Percentiles rank a stretch among this genome's conserved stretches.
Evolutionary conservation across 345 rosid genomes (phyloP).

Genomic region (Aurinia saxatilis): DNA sequence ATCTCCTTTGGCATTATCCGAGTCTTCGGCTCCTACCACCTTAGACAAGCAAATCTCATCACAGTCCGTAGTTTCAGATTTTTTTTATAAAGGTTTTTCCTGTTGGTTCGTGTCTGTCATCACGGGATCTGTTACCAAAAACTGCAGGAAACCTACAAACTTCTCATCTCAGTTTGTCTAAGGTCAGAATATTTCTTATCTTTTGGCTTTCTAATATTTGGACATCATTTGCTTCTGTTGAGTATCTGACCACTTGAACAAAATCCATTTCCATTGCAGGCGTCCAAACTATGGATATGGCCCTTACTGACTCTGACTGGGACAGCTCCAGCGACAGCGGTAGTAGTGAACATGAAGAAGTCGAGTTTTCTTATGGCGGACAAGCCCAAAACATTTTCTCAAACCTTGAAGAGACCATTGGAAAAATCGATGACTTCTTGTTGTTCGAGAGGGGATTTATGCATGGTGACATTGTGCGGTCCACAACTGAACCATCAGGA

Average conservation of each 20-base stretch:
- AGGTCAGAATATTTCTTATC: constrained; percentile 17
- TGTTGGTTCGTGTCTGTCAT: constrained; percentile 1
- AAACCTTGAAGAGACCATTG: constrained; percentile 73
- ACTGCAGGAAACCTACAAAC: background rate
- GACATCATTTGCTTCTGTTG: constrained; percentile 6
- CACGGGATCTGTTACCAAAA: background rate
- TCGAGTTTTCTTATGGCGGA: constrained; percentile 47
- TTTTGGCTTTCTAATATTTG: background rate
- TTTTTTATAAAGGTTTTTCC: background rate
- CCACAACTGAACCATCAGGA: constrained; percentile 52
- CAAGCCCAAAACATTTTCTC: constrained; percentile 65
- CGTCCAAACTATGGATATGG: constrained; percentile 48
- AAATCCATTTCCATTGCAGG: constrained; percentile 26
- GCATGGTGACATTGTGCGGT: constrained; percentile 71
- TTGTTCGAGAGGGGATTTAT: constrained; percentile 70
- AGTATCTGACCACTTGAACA: constrained; percentile 4
- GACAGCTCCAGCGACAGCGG: constrained; percentile 76
- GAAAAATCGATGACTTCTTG: constrained; percentile 84
- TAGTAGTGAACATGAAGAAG: constrained; percentile 69
- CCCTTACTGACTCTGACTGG: constrained; percentile 73
- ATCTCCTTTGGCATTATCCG: constrained; percentile 45
- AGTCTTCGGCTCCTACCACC: constrained; percentile 25
- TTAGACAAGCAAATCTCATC: too few relatives aligned
- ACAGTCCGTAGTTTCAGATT: background rate
- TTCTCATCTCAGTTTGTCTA: constrained; percentile 3